Base-by-base conservation (phyloP, 2,329 filamentous ascomycete genomes). In the Trichothecium roseum region DNA sequence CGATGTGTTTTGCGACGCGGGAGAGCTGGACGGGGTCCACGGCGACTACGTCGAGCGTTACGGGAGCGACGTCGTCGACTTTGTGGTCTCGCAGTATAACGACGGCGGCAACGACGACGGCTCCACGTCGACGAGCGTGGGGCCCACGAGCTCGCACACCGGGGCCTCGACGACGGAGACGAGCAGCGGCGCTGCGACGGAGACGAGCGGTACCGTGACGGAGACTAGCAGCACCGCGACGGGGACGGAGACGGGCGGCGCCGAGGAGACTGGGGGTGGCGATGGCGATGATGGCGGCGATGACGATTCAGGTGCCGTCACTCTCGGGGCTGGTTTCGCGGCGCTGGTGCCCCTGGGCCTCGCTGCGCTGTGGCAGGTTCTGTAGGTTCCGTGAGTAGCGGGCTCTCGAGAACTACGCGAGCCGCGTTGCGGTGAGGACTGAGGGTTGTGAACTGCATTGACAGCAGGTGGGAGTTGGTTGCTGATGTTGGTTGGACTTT, bases 1-100 rank as follows among this genome's bases (percentile, higher is more conserved):
- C 32, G 64, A 67, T 40, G 39, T 48, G 13, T 64, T 60, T 48
- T 64, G 60, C 44, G 60, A 57, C 44, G 3, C 28, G 7, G 62
- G 61, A 27, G 24, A 42, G 4, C 43, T 49, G 28, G 37, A 40
- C 34, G 37, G 37, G 3, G 52, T 57, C 2, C 62, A 62, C 41
- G 49, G 52, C 15, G 37, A 40, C 17, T 67, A 67, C 42, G 43
- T 63, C 10, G 17, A 32, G 13, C 51, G 44, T 18, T 64, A 64
- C 44, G 52, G 51, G 29, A 41, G 46, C 14, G 47, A 58, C 3
- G 50, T 56, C 3, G 50, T 52, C 35, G 46, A 60, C 14, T 62
- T 56, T 39, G 46, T 64, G 26, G 50, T 60, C 22, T 40, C 50
- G 27, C 52, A 47, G 30, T 62, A 53, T 39, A 40, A 59, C 34